Base-by-base conservation (phyloP, 169 alveolate genomes). In the Plasmodium knowlesi region DNA sequence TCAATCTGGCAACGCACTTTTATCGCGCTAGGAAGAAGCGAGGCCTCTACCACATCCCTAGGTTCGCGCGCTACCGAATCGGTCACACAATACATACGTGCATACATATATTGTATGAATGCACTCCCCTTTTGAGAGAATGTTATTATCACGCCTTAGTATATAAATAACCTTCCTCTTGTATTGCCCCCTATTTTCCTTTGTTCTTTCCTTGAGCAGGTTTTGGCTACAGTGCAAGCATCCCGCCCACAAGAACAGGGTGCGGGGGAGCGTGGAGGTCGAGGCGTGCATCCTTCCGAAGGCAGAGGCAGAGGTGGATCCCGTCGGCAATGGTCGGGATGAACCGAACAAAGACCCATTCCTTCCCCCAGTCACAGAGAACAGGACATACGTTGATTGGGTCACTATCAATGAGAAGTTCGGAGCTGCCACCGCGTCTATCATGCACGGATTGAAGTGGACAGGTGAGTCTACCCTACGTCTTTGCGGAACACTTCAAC, bases 301-400 rank as follows among this genome's bases (percentile, higher is more conserved):
- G 16, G 54, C 92, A 12, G 98, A 97, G 53, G 98, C 99, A 10
- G 97, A 97, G 54, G 71, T 95, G 2, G 94, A 94, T 28, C 98
- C 98, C 5, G 99, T 97, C 12, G 99, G 99, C 30, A 96, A 96
- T 86, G 99, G 99, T 19, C 81, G 99, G 50, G 98, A 97, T 46
- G 98, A 97, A 79, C 99, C 99, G 6, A 98, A 98, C 83, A 85
- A 96, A 67, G 98, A 97, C 72, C 99, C 99, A 6, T 97, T 94
- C 86, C 93, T 98, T 16, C 98, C 98, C 5, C 94, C 95, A 1
- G 98, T 98, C 37, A 94, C 97, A 19, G 98, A 97, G 70, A 97
- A 98, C 92, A 95, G 99, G 71, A 96, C 98, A 0, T 97, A 96
- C 86, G 97, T 98, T 4, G 99, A 97, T 95, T 97, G 98, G 98